phyloP scores from a whole-genome alignment of 345 rosid species.

The Barbarea vulgaris region DNA sequence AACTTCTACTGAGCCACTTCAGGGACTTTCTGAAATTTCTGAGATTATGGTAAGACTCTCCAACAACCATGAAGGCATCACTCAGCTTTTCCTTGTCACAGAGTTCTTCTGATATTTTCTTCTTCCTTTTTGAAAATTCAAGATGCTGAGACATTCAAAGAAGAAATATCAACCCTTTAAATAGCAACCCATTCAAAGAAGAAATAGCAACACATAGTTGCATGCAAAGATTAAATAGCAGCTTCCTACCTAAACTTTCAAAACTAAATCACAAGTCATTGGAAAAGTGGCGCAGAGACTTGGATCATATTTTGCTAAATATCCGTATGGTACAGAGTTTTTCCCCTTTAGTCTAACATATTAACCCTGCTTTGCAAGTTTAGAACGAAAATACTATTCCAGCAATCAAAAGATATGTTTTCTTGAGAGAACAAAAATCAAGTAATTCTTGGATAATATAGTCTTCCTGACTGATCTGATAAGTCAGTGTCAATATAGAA shows the following conservation, averaged over 20 bases:
- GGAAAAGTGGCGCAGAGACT: constrained; percentile 5
- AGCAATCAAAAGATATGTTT: neutral
- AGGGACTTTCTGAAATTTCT: constrained; percentile 73
- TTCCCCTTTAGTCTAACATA: constrained; percentile 2
- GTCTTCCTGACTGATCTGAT: constrained; percentile 9
- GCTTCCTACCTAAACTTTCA: constrained; percentile 1
- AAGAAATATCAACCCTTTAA: constrained; percentile 26
- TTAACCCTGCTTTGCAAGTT: neutral
- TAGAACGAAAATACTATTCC: constrained; percentile 1
- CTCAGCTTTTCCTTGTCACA: constrained; percentile 81
- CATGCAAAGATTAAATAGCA: constrained; percentile 4
- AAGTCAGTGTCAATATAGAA: constrained; percentile 20
- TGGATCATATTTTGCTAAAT: constrained; percentile 5
- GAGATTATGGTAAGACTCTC: constrained; percentile 88
- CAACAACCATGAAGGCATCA: constrained; percentile 76
- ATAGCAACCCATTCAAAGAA: constrained; percentile 39
- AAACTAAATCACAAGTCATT: neutral
- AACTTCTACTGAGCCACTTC: constrained; percentile 73
- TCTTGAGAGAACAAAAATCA: neutral
- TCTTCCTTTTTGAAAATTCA: constrained; percentile 78
- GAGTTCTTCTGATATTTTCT: constrained; percentile 66
- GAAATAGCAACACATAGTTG: constrained; percentile 29
- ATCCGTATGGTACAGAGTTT: constrained; percentile 10
- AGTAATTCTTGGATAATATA: neutral
- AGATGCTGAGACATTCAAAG: constrained; percentile 60